These are phyloP conservation scores for Penicillium sp. DNA, from an alignment of 2,329 filamentous ascomycete genomes.

Conservation along the genomic window DNA sequence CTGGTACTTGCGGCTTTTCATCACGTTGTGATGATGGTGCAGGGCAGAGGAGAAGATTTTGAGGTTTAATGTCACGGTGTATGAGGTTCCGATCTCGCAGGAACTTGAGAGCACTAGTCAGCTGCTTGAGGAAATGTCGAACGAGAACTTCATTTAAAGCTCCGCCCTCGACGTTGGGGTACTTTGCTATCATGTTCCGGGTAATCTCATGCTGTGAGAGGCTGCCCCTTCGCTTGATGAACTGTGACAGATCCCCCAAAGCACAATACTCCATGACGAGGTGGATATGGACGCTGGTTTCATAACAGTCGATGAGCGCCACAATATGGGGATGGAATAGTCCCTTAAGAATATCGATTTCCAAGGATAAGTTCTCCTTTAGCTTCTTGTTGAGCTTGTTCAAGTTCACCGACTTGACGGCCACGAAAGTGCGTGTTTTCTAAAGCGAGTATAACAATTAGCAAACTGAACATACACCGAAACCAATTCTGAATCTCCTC, in stretches of 20 bases:
- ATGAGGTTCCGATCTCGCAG: slow-evolving; percentile 84
- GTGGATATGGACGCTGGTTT: slow-evolving; percentile 86
- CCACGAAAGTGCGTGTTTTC: slow-evolving; percentile 81
- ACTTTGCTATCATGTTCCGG: slow-evolving; percentile 88
- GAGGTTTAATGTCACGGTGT: slow-evolving; percentile 96
- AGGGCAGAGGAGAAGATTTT: slow-evolving; percentile 90
- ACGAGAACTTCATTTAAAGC: slow-evolving; percentile 97
- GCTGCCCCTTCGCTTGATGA: slow-evolving; percentile 92
- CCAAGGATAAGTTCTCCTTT: slow-evolving; percentile 91
- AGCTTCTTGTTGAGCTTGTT: slow-evolving; percentile 92
- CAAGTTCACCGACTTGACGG: slow-evolving; percentile 95
- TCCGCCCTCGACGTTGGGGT: slow-evolving; percentile 79
- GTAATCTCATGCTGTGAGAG: slow-evolving; percentile 80
- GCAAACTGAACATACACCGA: slow-evolving; percentile 8
- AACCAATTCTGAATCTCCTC: neutral
- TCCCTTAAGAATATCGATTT: slow-evolving; percentile 93
- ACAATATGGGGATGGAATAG: slow-evolving; percentile 97
- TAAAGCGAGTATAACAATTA: slow-evolving; percentile 43
- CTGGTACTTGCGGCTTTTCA: slow-evolving; percentile 64
- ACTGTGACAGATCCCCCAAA: slow-evolving; percentile 88
- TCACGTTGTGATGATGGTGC: slow-evolving; percentile 72
- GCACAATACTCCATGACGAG: slow-evolving; percentile 99
- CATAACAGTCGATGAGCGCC: slow-evolving; percentile 90
- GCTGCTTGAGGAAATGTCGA: slow-evolving; percentile 93
- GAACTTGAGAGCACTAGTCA: slow-evolving; percentile 89